Percentiles rank a stretch among this genome's conserved stretches.
Conservation (phyloP, 2,329 filamentous ascomycete genomes). For the Scedosporium apiospermum region DNA sequence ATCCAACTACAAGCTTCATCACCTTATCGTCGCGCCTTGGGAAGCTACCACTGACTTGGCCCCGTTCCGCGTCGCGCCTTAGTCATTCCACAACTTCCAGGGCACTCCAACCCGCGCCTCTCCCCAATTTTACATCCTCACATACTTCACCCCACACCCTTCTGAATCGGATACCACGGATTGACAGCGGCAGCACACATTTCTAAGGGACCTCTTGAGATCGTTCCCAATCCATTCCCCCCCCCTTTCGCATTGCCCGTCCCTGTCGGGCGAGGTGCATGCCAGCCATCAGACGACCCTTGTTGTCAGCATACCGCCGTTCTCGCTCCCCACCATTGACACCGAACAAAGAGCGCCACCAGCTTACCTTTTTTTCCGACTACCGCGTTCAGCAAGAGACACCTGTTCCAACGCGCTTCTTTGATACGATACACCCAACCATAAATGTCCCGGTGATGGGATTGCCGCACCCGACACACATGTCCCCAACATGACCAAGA, state of each 20-base stretch:
- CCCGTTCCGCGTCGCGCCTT: no score
- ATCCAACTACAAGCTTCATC: no score
- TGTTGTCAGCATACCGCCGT: not conserved
- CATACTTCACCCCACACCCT: no score
- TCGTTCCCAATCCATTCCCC: not conserved
- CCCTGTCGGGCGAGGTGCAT: no score
- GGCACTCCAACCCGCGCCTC: no score
- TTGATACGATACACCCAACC: not conserved
- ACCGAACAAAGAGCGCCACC: not conserved
- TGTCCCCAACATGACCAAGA: slow-evolving; percentile 30
- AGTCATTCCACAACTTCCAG: no score
- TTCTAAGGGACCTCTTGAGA: no score
- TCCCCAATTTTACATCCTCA: no score
- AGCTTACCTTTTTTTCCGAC: not conserved
- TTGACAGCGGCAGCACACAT: no score
- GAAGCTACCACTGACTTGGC: no score
- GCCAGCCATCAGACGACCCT: not conserved
- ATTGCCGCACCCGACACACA: slow-evolving; percentile 2
- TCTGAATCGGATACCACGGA: no score
- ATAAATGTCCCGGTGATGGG: slow-evolving; percentile 3
- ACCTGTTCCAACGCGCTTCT: not conserved
- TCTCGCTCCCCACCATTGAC: not conserved
- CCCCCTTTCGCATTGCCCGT: not conserved
- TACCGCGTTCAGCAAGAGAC: not conserved
- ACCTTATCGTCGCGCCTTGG: no score